Evolutionary conservation across 1,284 basidiomycete genomes (phyloP).

Genomic region (Tilletia setariae): DNA sequence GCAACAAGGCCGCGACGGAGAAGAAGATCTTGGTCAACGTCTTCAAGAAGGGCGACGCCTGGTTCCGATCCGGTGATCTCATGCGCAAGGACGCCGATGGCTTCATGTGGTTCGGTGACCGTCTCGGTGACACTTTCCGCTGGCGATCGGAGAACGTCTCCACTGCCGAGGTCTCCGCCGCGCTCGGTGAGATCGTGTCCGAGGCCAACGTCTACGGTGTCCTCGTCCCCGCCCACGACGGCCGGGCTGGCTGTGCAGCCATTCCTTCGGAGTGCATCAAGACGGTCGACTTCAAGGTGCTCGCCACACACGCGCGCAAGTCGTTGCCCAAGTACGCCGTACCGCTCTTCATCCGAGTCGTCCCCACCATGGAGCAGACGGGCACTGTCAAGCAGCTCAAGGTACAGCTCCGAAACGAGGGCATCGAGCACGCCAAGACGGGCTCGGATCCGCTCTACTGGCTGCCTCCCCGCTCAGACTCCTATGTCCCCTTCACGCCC

Average conservation of each 20-base stretch:
- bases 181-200: slow-evolving; percentile 46
- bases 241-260: slow-evolving; percentile 54
- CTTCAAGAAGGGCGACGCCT: slow-evolving; percentile 49
- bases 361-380: slow-evolving; percentile 43
- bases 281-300: slow-evolving; percentile 37
- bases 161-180: slow-evolving; percentile 49
- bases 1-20: slow-evolving; percentile 47
- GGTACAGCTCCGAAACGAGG: slow-evolving; percentile 50
- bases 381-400: slow-evolving; percentile 54
- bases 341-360: slow-evolving; percentile 52
- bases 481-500: slow-evolving; percentile 37
- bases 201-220: slow-evolving; percentile 55
- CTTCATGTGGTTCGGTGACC: slow-evolving; percentile 53
- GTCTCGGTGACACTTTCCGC: slow-evolving; percentile 52
- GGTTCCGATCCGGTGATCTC: slow-evolving; percentile 53
- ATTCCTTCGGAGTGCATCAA: slow-evolving; percentile 35
- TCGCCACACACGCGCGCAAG: slow-evolving; percentile 43
- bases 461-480: slow-evolving; percentile 39
- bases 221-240: slow-evolving; percentile 52
- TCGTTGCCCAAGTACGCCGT: slow-evolving; percentile 54
- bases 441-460: slow-evolving; percentile 38
- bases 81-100: slow-evolving; percentile 46
- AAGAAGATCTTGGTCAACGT: slow-evolving; percentile 55
- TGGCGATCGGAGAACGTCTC: slow-evolving; percentile 53
- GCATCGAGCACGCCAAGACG: slow-evolving; percentile 48